These are phyloP conservation scores for Castanea crenata DNA, from an alignment of 306 rosid genomes.

Conservation along the genomic window DNA sequence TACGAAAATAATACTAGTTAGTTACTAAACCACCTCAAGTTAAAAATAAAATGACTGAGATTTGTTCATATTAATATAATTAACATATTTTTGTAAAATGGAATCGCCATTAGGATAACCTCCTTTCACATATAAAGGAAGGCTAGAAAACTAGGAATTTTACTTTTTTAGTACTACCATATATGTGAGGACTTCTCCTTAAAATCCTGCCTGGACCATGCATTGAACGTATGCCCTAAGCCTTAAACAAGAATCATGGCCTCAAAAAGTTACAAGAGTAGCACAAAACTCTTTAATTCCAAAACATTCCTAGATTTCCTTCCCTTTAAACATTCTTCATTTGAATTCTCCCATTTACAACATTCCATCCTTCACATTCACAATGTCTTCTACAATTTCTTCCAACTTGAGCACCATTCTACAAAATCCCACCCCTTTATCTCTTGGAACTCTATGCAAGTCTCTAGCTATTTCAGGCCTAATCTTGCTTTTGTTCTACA, in stretches of 20 bases:
- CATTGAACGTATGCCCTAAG: too few relatives aligned
- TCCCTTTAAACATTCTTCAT: background rate
- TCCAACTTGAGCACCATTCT: background rate
- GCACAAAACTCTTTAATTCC: background rate
- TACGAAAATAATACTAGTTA: too few relatives aligned
- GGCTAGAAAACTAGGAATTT: too few relatives aligned
- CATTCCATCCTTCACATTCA: background rate
- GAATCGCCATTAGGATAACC: too few relatives aligned
- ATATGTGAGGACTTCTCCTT: too few relatives aligned
- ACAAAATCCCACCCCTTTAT: slow-evolving; percentile 5
- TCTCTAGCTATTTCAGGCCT: slow-evolving; percentile 26
- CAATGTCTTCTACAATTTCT: slow-evolving; percentile 17
- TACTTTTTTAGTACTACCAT: too few relatives aligned
- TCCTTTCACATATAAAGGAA: too few relatives aligned
- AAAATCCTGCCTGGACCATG: too few relatives aligned
- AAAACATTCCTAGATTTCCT: background rate
- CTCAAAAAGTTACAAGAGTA: background rate
- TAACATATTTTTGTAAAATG: too few relatives aligned
- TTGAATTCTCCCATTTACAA: background rate
- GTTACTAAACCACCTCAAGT: too few relatives aligned
- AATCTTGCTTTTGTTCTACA: slow-evolving; percentile 22
- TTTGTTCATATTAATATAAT: too few relatives aligned
- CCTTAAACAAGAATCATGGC: slow-evolving; percentile 12
- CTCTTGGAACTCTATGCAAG: slow-evolving; percentile 25
- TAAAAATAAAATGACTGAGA: too few relatives aligned